These are phyloP conservation scores for Chloroidium sp. DNA, from an alignment of 163 green algal species.

Conservation along the genomic window DNA sequence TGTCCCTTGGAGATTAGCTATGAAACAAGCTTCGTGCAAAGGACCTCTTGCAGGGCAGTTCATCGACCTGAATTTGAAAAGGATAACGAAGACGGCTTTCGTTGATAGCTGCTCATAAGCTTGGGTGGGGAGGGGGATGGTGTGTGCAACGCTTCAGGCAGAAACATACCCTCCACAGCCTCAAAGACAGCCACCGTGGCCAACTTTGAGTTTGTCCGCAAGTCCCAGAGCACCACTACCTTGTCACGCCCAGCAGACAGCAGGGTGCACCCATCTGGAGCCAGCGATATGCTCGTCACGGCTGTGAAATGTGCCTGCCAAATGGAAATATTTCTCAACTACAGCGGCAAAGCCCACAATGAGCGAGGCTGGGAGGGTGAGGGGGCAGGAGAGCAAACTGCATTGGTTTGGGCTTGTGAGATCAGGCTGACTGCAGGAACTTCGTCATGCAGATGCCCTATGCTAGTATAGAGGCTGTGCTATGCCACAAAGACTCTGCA, in stretches of 20 bases:
- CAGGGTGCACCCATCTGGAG: constrained; percentile 65
- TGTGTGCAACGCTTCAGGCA: neutral
- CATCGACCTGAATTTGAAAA: too few relatives aligned
- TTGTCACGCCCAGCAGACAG: constrained; percentile 77
- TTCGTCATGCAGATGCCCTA: neutral
- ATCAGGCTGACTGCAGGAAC: neutral
- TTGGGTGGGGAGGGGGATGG: neutral
- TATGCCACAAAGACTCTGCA: neutral
- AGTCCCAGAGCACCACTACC: constrained; percentile 77
- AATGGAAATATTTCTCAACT: neutral
- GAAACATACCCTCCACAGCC: constrained; percentile 50
- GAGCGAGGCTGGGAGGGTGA: neutral
- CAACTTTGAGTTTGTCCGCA: constrained; percentile 54
- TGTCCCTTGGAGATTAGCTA: too few relatives aligned
- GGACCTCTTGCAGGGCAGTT: too few relatives aligned
- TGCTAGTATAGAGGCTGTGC: neutral
- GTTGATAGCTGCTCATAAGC: too few relatives aligned
- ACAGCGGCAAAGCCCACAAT: neutral
- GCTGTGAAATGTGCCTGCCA: constrained; percentile 73
- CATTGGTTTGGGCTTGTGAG: neutral
- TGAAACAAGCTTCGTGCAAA: too few relatives aligned
- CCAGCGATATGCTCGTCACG: constrained; percentile 69
- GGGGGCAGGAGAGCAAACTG: too few relatives aligned
- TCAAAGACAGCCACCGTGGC: constrained; percentile 70
- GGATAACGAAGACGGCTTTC: too few relatives aligned